These are phyloP conservation scores for Perilla frutescens DNA, from an alignment of 257 asterid species.

Conservation along the genomic window DNA sequence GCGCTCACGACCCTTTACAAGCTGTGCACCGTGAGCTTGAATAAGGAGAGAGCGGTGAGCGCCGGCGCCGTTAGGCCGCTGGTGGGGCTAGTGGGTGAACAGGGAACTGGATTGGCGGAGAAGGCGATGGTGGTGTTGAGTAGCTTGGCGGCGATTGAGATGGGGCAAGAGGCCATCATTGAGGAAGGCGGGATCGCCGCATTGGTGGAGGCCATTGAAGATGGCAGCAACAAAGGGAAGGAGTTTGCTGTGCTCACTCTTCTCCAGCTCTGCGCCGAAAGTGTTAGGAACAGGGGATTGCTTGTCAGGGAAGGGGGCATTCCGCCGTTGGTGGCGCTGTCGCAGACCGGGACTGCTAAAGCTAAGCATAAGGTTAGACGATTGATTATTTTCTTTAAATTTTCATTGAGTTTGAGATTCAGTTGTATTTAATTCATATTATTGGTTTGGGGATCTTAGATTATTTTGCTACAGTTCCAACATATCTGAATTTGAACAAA, in stretches of 20 bases:
- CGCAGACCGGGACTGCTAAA: slow-evolving; percentile 85
- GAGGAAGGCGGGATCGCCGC: slow-evolving; percentile 92
- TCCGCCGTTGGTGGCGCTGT: slow-evolving; percentile 93
- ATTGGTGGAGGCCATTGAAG: slow-evolving; percentile 87
- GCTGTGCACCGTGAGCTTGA: slow-evolving; percentile 69
- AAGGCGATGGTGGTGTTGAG: slow-evolving; percentile 97
- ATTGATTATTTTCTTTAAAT: neutral
- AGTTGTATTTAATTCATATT: neutral
- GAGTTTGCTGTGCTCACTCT: slow-evolving; percentile 88
- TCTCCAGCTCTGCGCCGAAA: slow-evolving; percentile 79
- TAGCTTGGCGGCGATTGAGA: slow-evolving; percentile 69
- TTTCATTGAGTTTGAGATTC: neutral
- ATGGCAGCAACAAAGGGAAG: slow-evolving; percentile 80
- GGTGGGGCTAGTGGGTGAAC: slow-evolving; percentile 72
- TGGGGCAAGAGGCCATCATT: slow-evolving; percentile 71
- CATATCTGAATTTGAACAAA: slow-evolving; percentile 16
- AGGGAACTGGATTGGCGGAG: slow-evolving; percentile 84
- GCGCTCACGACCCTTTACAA: slow-evolving; percentile 88
- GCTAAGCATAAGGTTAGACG: slow-evolving; percentile 92
- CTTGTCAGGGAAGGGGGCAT: slow-evolving; percentile 96
- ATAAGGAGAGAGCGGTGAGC: slow-evolving; percentile 86
- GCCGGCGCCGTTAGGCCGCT: slow-evolving; percentile 87
- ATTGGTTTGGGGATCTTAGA: neutral
- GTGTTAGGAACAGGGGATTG: slow-evolving; percentile 77
- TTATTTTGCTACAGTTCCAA: neutral